Percentiles rank a stretch among this genome's conserved stretches.
Conservation (phyloP, 371 early-diverging fungal species). For the Mortierella sp. region DNA sequence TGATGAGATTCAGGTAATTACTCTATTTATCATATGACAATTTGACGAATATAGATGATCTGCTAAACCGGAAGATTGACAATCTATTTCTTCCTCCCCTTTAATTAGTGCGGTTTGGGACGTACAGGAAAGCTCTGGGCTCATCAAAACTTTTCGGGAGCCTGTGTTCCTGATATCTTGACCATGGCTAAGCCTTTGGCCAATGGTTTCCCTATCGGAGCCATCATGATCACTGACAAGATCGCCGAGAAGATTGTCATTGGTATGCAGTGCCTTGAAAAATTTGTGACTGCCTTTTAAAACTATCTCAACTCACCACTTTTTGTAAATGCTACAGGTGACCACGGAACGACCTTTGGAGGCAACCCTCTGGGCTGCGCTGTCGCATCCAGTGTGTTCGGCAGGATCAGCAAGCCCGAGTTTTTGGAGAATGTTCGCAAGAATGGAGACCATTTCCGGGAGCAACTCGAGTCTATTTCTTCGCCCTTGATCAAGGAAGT, state of each 20-base stretch:
- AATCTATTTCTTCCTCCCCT: neutral
- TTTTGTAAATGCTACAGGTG: slow-evolving; percentile 65
- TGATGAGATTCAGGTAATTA: slow-evolving; percentile 93
- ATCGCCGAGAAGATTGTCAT: slow-evolving; percentile 85
- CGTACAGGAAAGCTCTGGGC: slow-evolving; percentile 94
- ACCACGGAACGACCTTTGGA: slow-evolving; percentile 98
- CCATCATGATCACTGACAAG: slow-evolving; percentile 78
- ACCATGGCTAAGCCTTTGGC: slow-evolving; percentile 97
- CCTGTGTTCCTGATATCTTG: slow-evolving; percentile 90
- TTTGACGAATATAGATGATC: neutral
- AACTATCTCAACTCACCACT: slow-evolving; percentile 3
- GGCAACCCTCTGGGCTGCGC: slow-evolving; percentile 92
- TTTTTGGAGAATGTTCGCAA: slow-evolving; percentile 76
- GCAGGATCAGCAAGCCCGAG: slow-evolving; percentile 74
- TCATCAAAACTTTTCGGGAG: slow-evolving; percentile 76
- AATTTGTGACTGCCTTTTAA: neutral
- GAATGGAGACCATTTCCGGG: slow-evolving; percentile 69
- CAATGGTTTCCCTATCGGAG: slow-evolving; percentile 97
- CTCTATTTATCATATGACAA: neutral
- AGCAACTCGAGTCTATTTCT: slow-evolving; percentile 65
- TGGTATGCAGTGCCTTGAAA: slow-evolving; percentile 53
- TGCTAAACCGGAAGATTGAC: neutral
- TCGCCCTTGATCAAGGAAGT: slow-evolving; percentile 76
- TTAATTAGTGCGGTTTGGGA: slow-evolving; percentile 85
- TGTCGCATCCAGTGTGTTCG: slow-evolving; percentile 79